Conservation (phyloP, 441 rosid species). For the Omphalea diandra region DNA sequence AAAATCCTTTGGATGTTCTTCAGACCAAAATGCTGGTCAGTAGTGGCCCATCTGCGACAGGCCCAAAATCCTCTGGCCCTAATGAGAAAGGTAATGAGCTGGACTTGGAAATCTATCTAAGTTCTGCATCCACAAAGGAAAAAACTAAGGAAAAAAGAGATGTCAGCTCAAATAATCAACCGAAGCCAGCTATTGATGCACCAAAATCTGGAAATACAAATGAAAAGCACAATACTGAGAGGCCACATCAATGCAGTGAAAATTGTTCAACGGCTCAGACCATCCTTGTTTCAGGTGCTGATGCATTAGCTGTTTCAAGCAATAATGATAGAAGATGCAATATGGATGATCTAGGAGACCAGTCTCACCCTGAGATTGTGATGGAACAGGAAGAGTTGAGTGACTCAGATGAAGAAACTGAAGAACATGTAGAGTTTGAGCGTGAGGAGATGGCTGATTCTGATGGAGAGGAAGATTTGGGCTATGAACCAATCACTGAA, state of each 20-base stretch:
- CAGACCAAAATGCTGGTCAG: constrained; percentile 30
- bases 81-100: constrained; percentile 49
- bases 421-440: constrained; percentile 95
- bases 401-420: constrained; percentile 91
- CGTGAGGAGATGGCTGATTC: constrained; percentile 99
- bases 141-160: constrained; percentile 35
- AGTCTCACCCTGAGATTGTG: constrained; percentile 77
- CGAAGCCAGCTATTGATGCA: constrained; percentile 17
- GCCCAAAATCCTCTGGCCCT: constrained; percentile 31
- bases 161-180: constrained; percentile 26
- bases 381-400: constrained; percentile 99
- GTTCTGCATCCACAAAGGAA: constrained; percentile 49
- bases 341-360: constrained; percentile 42
- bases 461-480: constrained; percentile 79
- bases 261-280: constrained; percentile 18
- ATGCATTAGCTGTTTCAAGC: constrained; percentile 31
- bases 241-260: constrained; percentile 23
- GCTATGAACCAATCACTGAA: constrained; percentile 44
- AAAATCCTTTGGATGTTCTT: constrained; percentile 34
- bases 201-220: constrained; percentile 30
- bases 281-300: constrained; percentile 33
- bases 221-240: constrained; percentile 29
- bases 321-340: constrained; percentile 33
- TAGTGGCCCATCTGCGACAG: constrained; percentile 22
- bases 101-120: constrained; percentile 78